Base-by-base conservation (phyloP, 1,284 basidiomycete genomes). In the Wallemia mellicola region DNA sequence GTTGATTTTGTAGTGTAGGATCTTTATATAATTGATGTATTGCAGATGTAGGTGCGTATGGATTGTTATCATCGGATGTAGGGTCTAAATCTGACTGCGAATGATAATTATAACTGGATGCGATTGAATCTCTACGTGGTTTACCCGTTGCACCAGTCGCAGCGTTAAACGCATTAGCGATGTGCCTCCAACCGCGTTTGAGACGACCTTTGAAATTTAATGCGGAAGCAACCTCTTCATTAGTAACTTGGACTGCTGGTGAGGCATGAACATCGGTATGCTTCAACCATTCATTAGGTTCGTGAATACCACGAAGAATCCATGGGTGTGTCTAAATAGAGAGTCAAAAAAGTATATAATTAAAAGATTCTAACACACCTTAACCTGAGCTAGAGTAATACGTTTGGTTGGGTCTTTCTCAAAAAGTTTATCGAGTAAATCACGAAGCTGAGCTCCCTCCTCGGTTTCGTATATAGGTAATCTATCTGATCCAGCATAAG, bases 331-430 rank as follows among this genome's bases (percentile, higher is more conserved):
- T 62, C 24, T 26, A 33, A 28, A 24, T 24, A 15, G 30, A 48
- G n/a, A 28, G 25, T 9, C 32, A 30, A 59, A 55, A n/a, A 57
- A 2, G 22, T 25, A 25, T 7, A n/a, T 22, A 28, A 24, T 27
- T 27, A 7, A 1, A 24, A 24, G 15, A 59, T 28, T 27, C 9
- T 24, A 54, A 62, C 77, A 65, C 66, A 88, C 86, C 78, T 94
- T 95, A 64, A 91, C 80, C 64, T 84, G 76, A 38, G 82, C 79
- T 38, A 96, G 75, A 27, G 79, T 83, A 61, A 92, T 86, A 59
- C 92, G 78, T 68, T 78, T 78, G 19, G 69, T 69, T 2, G 79
- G 78, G 66, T 92, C 82, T 73, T 96, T 96, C 68, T 86, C 78
- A 54, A 98, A 75, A 63, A 96, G 72, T 26, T 76, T 72, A 56